A percentile compares a stretch with the other conserved stretches of the same genome.
Evolutionary conservation across 2,329 filamentous ascomycete genomes (phyloP).

Genomic region (Alternaria sp.): DNA sequence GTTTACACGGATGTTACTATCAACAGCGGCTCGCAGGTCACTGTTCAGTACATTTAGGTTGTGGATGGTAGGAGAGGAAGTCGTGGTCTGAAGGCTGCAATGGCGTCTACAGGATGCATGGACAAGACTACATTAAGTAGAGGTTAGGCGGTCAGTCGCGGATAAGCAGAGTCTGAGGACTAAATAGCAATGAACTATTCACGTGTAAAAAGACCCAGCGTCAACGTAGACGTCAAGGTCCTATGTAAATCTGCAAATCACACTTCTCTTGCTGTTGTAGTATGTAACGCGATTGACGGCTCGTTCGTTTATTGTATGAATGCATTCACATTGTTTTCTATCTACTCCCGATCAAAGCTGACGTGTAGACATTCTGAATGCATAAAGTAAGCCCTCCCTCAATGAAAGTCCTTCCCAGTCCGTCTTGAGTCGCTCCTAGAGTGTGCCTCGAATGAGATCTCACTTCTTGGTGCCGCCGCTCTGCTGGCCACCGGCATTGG

Average conservation of each 20-base stretch:
- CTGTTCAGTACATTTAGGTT: not conserved
- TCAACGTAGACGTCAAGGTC: not conserved
- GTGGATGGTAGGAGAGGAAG: not conserved
- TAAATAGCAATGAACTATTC: too few relatives aligned
- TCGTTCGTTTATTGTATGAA: not conserved
- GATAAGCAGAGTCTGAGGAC: too few relatives aligned
- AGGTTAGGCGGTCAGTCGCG: too few relatives aligned
- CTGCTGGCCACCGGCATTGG: not conserved
- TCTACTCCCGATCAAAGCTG: not conserved
- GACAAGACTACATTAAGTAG: too few relatives aligned
- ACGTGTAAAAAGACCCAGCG: too few relatives aligned
- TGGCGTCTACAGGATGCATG: not conserved
- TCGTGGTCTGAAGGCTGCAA: not conserved
- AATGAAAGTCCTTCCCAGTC: not conserved
- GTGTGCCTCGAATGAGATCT: not conserved
- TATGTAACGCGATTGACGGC: too few relatives aligned
- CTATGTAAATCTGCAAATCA: not conserved
- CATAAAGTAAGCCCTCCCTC: not conserved
- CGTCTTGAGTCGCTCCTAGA: too few relatives aligned
- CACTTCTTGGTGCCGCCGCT: not conserved
- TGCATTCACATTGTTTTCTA: not conserved
- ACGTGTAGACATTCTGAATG: not conserved
- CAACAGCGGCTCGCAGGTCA: slow-evolving; percentile 3
- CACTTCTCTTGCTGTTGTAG: too few relatives aligned
- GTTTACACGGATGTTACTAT: slow-evolving; percentile 5